A percentile compares a stretch with the other conserved stretches of the same genome.
Conservation (phyloP, 148 eudicot genomes). For the Silene uniflora region DNA sequence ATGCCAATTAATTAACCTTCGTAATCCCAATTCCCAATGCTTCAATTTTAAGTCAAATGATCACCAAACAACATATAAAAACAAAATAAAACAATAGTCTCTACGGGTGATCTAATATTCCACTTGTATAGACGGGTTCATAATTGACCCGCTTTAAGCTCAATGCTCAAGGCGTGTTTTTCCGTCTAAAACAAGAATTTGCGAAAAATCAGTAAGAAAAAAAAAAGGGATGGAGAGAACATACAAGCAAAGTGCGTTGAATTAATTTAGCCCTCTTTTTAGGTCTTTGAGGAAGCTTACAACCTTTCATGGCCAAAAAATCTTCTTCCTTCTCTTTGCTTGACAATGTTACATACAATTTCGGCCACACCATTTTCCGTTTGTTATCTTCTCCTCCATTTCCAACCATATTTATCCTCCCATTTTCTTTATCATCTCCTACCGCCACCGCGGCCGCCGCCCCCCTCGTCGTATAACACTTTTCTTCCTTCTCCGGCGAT, state of each 20-base stretch:
- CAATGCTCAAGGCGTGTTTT: no score
- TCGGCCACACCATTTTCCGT: conserved; percentile 63
- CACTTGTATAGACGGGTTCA: no score
- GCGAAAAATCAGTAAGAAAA: not conserved
- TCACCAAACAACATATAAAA: no score
- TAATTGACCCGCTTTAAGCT: no score
- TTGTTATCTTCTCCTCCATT: conserved; percentile 29
- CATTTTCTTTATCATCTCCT: conserved; percentile 38
- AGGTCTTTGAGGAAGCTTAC: conserved; percentile 95
- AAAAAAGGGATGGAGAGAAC: not conserved
- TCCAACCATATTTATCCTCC: not conserved
- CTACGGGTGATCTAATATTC: no score
- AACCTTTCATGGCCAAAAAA: conserved; percentile 96
- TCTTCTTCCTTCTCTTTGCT: conserved; percentile 98
- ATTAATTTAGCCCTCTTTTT: conserved; percentile 85
- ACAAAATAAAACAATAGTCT: no score
- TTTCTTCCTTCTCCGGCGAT: conserved; percentile 80
- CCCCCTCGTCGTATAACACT: conserved; percentile 68
- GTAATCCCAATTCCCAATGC: no score
- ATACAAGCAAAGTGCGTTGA: conserved; percentile 75
- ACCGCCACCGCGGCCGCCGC: conserved; percentile 41
- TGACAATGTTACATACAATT: conserved; percentile 52
- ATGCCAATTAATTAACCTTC: no score
- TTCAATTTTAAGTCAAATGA: no score
- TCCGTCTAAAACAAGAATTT: no score